Conservation (phyloP, 106 monocot genomes). For the Acorus gramineus region DNA sequence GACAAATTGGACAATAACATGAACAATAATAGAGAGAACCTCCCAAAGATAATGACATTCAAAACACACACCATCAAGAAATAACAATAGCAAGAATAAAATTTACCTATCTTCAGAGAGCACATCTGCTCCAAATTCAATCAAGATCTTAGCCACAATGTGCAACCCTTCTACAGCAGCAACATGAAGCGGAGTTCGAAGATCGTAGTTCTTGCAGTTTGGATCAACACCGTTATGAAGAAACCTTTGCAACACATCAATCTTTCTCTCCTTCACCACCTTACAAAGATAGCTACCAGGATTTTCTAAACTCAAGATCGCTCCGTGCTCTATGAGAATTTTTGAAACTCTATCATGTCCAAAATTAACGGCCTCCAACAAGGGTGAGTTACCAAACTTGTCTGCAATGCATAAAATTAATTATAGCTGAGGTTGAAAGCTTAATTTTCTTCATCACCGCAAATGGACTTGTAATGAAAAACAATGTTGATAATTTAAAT, state of each 20-base stretch:
- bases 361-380: conserved; percentile 50
- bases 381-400: conserved; percentile 57
- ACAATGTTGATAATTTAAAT: too few relatives aligned
- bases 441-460: too few relatives aligned
- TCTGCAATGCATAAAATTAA: conserved; percentile 25
- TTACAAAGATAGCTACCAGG: conserved; percentile 59
- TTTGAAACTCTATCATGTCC: conserved; percentile 53
- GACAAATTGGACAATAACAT: neutral
- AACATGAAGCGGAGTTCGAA: conserved; percentile 62
- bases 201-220: conserved; percentile 63
- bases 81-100: too few relatives aligned
- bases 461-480: too few relatives aligned
- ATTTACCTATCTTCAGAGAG: conserved; percentile 45
- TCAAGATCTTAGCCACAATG: conserved; percentile 33
- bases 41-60: too few relatives aligned
- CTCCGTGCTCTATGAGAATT: conserved; percentile 37
- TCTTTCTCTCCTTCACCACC: conserved; percentile 35
- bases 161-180: conserved; percentile 72
- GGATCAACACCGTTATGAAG: conserved; percentile 55
- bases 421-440: too few relatives aligned
- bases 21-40: too few relatives aligned
- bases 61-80: too few relatives aligned
- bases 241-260: conserved; percentile 34
- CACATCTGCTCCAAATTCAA: conserved; percentile 57
- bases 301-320: conserved; percentile 41